phyloP scores from a whole-genome alignment of 306 rosid genomes.

The Cicer bijugum region DNA sequence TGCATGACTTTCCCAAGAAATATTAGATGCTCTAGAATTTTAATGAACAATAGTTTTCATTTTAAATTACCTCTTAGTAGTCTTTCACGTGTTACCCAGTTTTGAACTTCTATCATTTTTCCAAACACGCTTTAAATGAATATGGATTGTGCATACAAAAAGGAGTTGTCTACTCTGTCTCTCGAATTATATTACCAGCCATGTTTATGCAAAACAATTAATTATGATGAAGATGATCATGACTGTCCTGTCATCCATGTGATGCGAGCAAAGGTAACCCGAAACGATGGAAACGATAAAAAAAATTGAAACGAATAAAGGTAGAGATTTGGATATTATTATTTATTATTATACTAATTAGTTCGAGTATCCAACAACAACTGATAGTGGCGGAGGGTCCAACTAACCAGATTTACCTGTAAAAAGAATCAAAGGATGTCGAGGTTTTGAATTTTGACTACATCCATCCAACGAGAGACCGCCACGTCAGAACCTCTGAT shows the following conservation, averaged over 20 bases:
- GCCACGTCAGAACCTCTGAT: slow-evolving; percentile 39
- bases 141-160: neutral
- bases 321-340: neutral
- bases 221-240: neutral
- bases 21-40: no score
- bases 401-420: slow-evolving; percentile 27
- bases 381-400: slow-evolving; percentile 3
- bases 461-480: slow-evolving; percentile 11
- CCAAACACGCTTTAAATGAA: neutral
- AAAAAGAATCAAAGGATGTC: neutral
- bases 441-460: neutral
- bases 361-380: neutral
- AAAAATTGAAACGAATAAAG: no score
- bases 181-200: neutral
- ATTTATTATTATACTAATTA: neutral
- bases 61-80: neutral
- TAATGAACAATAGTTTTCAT: no score
- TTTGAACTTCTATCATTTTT: neutral
- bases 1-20: no score
- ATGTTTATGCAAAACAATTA: neutral
- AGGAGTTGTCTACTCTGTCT: neutral
- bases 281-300: neutral
- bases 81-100: neutral
- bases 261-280: neutral
- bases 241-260: neutral